Base-by-base conservation (phyloP, 768 basidiomycete species). In the Podaxis sp. region DNA sequence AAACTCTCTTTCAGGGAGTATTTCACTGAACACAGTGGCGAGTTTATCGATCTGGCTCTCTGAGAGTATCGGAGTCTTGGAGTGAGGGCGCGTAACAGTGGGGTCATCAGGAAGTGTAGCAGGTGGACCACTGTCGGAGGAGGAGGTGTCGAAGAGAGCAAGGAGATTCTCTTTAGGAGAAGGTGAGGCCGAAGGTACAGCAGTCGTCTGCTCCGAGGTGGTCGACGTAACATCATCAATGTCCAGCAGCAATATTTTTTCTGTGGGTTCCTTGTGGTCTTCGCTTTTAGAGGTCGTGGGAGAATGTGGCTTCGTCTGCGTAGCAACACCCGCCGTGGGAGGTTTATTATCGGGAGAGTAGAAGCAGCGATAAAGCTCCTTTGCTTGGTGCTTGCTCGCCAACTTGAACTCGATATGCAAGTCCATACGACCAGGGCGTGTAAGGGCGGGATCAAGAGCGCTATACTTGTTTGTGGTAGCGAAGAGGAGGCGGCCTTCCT, bases 351-450 rank as follows among this genome's bases (percentile, higher is more conserved):
- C 65, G 6, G 85, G 85, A 15, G 85, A 74, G 69, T 87, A 93
- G 75, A 93, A 93, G 59, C 82, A 78, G 36, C 76, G 80, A 72
- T 85, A 93, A 6, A 93, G 76, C 67, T 87, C 84, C 38, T 73
- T 73, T 2, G 86, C 87, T 66, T 93, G 91, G 73, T 81, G 85
- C 62, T 75, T 80, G 69, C 86, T 90, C 13, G 91, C 88, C n/a
- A 86, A 79, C 68, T 83, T 83, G 75, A 92, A 93, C 69, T 91
- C 86, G 61, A 93, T 75, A 66, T 91, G 88, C 19, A 92, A 69
- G 69, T 93, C 91, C 85, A 93, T 87, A 12, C 91, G 85, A 25
- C 92, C 91, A 1, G 91, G 88, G 47, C 91, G 85, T 67, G 82
- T 83, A 25, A 93, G 80, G 1, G 91, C 92, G 2, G 88, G 80